Conservation (phyloP, 2,329 filamentous ascomycete species). For the Cyphellophora europaea region DNA sequence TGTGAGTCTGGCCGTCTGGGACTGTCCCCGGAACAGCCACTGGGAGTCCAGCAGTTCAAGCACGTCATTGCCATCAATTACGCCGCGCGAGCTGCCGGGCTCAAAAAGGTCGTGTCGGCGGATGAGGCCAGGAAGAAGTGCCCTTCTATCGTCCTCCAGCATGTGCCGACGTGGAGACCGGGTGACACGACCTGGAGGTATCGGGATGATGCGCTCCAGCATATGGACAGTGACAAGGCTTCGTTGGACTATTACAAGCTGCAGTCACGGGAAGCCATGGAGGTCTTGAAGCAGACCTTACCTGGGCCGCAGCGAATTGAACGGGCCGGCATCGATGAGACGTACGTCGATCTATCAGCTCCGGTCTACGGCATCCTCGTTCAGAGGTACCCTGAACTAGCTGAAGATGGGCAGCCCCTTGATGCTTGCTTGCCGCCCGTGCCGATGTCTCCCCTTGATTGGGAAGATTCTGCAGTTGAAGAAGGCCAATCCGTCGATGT, state of each 20-base stretch:
- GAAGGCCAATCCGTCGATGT: slow-evolving; percentile 64
- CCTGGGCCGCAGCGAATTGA: slow-evolving; percentile 63
- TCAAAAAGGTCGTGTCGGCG: slow-evolving; percentile 68
- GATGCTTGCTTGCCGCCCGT: slow-evolving; percentile 64
- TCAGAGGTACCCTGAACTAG: slow-evolving; percentile 64
- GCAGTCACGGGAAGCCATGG: slow-evolving; percentile 72
- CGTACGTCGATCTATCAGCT: slow-evolving; percentile 81
- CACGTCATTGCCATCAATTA: slow-evolving; percentile 94
- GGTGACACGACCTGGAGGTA: slow-evolving; percentile 88
- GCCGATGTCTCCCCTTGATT: slow-evolving; percentile 66
- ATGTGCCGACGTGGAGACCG: slow-evolving; percentile 89
- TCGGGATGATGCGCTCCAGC: slow-evolving; percentile 64
- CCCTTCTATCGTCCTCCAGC: slow-evolving; percentile 72
- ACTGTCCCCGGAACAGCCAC: slow-evolving; percentile 61
- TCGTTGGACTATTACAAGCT: slow-evolving; percentile 83
- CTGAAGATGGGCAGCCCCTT: slow-evolving; percentile 55
- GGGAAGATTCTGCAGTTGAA: slow-evolving; percentile 73
- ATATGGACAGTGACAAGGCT: slow-evolving; percentile 82
- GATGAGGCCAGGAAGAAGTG: slow-evolving; percentile 78
- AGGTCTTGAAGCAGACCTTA: slow-evolving; percentile 63
- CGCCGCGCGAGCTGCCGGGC: slow-evolving; percentile 68
- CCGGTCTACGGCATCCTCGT: slow-evolving; percentile 68
- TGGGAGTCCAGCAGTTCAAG: slow-evolving; percentile 92
- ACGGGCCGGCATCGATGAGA: slow-evolving; percentile 90
- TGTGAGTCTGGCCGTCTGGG: slow-evolving; percentile 85